These are phyloP conservation scores for Penstemon newberryi DNA, from an alignment of 257 asterid species.

Conservation along the genomic window DNA sequence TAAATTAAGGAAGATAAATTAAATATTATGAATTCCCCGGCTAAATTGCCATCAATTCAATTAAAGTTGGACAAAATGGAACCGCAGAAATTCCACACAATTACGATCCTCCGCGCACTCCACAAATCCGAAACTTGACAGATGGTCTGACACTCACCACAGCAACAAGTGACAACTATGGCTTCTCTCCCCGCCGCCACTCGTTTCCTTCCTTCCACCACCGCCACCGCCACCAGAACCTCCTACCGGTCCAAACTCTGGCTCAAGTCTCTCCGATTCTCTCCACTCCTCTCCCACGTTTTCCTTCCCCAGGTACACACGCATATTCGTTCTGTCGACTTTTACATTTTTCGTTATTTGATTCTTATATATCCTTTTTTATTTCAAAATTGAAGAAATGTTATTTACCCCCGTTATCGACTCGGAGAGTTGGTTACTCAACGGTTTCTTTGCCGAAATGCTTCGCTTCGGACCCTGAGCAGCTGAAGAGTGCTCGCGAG, in stretches of 20 bases:
- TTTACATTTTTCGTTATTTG: background rate
- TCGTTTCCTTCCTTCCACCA: slow-evolving; percentile 40
- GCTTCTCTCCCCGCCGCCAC: slow-evolving; percentile 55
- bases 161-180: slow-evolving; percentile 35
- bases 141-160: slow-evolving; percentile 29
- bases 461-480: slow-evolving; percentile 71
- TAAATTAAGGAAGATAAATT: too few species aligned
- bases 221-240: slow-evolving; percentile 38
- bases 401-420: slow-evolving; percentile 37
- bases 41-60: too few species aligned
- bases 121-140: background rate
- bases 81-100: too few species aligned
- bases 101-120: too few species aligned
- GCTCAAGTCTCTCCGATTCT: slow-evolving; percentile 55
- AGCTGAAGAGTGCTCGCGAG: slow-evolving; percentile 85
- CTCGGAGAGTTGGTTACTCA: slow-evolving; percentile 49
- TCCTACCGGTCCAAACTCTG: slow-evolving; percentile 42
- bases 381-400: slow-evolving; percentile 38
- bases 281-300: slow-evolving; percentile 48
- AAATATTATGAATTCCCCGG: too few species aligned
- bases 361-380: too few species aligned
- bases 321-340: background rate
- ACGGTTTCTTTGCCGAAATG: slow-evolving; percentile 66
- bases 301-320: slow-evolving; percentile 54
- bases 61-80: too few species aligned